These are phyloP conservation scores for Incumbomyces lentus DNA, from an alignment of 2,329 filamentous ascomycete genomes.

Conservation along the genomic window DNA sequence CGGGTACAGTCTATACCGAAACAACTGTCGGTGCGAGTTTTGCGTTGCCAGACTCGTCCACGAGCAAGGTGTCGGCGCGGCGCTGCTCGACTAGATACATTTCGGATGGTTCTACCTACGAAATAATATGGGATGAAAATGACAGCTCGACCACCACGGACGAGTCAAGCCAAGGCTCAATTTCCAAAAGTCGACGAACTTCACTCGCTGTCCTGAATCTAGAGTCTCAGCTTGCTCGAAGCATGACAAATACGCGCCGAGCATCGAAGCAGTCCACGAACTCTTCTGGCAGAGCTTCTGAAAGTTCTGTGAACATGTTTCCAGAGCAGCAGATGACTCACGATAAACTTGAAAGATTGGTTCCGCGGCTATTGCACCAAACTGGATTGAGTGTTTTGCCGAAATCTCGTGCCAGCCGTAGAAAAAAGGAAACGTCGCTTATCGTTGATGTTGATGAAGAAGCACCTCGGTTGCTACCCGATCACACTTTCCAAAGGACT, in stretches of 20 bases:
- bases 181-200: conserved; percentile 3
- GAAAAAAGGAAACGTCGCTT: background rate
- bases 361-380: conserved; percentile 9
- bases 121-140: conserved; percentile 20
- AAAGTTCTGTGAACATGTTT: background rate
- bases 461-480: conserved; percentile 1
- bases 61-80: conserved; percentile 6
- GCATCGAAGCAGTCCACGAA: background rate
- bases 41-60: conserved; percentile 2
- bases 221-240: conserved; percentile 8
- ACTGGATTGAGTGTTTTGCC: conserved; percentile 11
- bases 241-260: background rate
- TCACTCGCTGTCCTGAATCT: conserved; percentile 11
- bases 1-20: conserved; percentile 14
- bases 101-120: conserved; percentile 14
- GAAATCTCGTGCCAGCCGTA: conserved; percentile 7
- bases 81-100: conserved; percentile 17
- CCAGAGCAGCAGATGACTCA: background rate
- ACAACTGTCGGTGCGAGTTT: conserved; percentile 9
- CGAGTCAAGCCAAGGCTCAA: conserved; percentile 1
- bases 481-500: background rate
- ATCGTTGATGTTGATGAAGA: background rate
- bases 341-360: background rate
- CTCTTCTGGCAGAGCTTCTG: background rate
- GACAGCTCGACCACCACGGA: conserved; percentile 8